phyloP scores from a whole-genome alignment of 2,329 filamentous ascomycete species.

The Mycocentrospora acerina region DNA sequence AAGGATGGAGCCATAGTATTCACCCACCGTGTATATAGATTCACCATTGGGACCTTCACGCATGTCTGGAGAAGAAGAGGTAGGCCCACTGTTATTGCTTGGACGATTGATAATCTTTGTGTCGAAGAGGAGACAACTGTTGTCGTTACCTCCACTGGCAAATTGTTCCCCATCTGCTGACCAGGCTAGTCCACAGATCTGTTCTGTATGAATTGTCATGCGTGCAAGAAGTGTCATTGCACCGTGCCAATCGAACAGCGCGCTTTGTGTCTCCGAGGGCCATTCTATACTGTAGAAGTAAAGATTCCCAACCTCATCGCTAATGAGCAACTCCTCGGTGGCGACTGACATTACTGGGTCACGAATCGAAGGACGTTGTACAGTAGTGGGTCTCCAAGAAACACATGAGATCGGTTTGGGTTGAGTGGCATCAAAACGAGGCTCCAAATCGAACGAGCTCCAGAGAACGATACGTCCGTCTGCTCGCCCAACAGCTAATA shows the following conservation, averaged over 20 bases:
- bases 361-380: conserved; percentile 52
- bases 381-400: conserved; percentile 70
- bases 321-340: conserved; percentile 82
- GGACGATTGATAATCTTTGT: conserved; percentile 58
- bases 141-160: conserved; percentile 91
- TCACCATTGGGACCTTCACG: conserved; percentile 31
- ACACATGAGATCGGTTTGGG: conserved; percentile 75
- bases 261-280: conserved; percentile 59
- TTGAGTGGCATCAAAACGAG: conserved; percentile 75
- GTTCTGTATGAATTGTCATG: conserved; percentile 78
- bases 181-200: conserved; percentile 93
- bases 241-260: conserved; percentile 74
- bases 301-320: conserved; percentile 78
- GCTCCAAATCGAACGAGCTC: conserved; percentile 69
- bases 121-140: conserved; percentile 80
- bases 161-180: conserved; percentile 74
- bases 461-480: conserved; percentile 76
- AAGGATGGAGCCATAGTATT: conserved; percentile 38
- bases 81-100: conserved; percentile 5
- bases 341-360: conserved; percentile 55
- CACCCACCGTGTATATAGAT: conserved; percentile 35
- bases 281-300: conserved; percentile 93
- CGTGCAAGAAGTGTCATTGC: conserved; percentile 75
- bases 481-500: conserved; percentile 82
- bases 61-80: conserved; percentile 21